Conservation (phyloP, 352 stramenopile species). For the Phytophthora fragariaefolia region DNA sequence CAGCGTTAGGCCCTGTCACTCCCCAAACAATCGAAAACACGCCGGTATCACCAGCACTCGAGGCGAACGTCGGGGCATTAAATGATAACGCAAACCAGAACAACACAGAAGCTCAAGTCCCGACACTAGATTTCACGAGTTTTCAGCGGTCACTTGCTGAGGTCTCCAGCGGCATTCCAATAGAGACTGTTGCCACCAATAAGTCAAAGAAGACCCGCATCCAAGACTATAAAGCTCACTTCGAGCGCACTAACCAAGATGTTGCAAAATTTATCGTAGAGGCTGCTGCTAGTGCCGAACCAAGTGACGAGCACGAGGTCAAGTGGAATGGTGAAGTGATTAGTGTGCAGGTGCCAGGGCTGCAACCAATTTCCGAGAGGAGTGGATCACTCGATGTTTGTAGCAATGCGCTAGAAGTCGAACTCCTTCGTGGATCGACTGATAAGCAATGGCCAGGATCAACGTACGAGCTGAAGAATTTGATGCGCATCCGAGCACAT, state of each 20-base stretch:
- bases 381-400: neutral
- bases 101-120: neutral
- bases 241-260: conserved; percentile 29
- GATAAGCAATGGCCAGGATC: conserved; percentile 33
- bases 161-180: neutral
- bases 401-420: neutral
- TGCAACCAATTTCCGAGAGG: neutral
- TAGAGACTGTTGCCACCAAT: neutral
- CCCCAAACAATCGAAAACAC: neutral
- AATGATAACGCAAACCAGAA: neutral
- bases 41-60: neutral
- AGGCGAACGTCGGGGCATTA: neutral
- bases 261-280: conserved; percentile 11
- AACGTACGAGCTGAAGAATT: conserved; percentile 49
- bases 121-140: conserved; percentile 24
- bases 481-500: conserved; percentile 53
- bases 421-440: conserved; percentile 4
- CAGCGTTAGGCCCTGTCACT: neutral
- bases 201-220: conserved; percentile 42
- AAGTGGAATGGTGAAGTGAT: conserved; percentile 53
- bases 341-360: conserved; percentile 33
- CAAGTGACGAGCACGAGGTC: conserved; percentile 31
- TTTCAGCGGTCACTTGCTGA: conserved; percentile 11
- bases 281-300: conserved; percentile 5
- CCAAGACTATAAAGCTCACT: conserved; percentile 42